These are phyloP conservation scores for Pezicula neosporulosa DNA, from an alignment of 2,329 filamentous ascomycete genomes.

Conservation along the genomic window DNA sequence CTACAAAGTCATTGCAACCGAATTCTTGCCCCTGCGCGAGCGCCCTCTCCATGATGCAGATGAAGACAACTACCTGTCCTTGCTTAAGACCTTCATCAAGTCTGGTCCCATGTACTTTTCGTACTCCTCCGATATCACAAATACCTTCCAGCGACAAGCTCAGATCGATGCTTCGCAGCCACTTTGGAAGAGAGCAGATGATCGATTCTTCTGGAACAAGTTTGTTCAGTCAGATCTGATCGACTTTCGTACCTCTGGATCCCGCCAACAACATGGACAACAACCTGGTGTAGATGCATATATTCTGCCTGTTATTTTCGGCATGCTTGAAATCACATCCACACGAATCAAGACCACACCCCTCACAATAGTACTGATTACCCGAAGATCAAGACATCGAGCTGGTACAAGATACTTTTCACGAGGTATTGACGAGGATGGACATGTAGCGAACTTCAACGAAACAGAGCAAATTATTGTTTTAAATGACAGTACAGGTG, in stretches of 20 bases:
- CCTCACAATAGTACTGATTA: constrained; percentile 83
- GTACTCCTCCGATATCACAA: constrained; percentile 94
- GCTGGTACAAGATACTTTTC: constrained; percentile 95
- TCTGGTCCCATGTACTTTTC: constrained; percentile 95
- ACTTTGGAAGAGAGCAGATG: constrained; percentile 88
- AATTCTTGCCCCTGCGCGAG: constrained; percentile 92
- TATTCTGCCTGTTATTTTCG: constrained; percentile 93
- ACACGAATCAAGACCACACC: constrained; percentile 82
- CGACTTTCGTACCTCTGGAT: constrained; percentile 69
- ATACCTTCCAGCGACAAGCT: constrained; percentile 91
- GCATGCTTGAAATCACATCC: constrained; percentile 87
- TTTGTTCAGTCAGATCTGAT: constrained; percentile 91
- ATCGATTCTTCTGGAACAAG: constrained; percentile 98
- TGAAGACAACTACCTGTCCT: constrained; percentile 83
- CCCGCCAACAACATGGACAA: constrained; percentile 60
- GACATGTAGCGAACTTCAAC: constrained; percentile 98
- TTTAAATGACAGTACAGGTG: constrained; percentile 75
- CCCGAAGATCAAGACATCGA: constrained; percentile 80
- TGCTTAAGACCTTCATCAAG: constrained; percentile 80
- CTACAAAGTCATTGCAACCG: constrained; percentile 87
- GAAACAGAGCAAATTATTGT: constrained; percentile 94
- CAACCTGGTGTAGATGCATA: constrained; percentile 83
- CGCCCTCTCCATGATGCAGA: constrained; percentile 87
- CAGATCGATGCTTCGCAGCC: constrained; percentile 68
- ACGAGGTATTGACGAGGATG: constrained; percentile 86